These are phyloP conservation scores for Arachnopeziza araneosa DNA, from an alignment of 2,329 filamentous ascomycete genomes.

Conservation along the genomic window DNA sequence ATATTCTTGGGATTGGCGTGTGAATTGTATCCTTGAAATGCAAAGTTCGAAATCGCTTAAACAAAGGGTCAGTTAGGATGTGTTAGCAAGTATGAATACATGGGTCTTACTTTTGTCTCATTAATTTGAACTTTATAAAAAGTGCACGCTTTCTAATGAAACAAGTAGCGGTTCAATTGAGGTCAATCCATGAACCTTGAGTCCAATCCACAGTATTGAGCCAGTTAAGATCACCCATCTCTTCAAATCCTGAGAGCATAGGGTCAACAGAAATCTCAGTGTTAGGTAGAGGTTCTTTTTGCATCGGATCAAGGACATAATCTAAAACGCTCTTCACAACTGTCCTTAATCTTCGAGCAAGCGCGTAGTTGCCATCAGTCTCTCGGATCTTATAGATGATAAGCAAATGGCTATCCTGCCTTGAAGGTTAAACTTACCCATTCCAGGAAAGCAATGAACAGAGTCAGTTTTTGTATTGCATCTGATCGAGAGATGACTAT, in stretches of 20 bases:
- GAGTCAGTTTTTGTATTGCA: slow-evolving; percentile 26
- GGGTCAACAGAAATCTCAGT: slow-evolving; percentile 9
- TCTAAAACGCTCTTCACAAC: slow-evolving; percentile 23
- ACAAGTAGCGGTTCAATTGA: slow-evolving; percentile 1
- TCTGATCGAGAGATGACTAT: slow-evolving; percentile 23
- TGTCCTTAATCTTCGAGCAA: slow-evolving; percentile 21
- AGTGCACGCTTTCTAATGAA: too few relatives aligned
- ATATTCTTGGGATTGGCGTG: too few relatives aligned
- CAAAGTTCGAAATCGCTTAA: too few relatives aligned
- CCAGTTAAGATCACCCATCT: slow-evolving; percentile 24
- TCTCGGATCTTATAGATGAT: slow-evolving; percentile 6
- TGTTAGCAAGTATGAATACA: too few relatives aligned
- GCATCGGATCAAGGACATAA: slow-evolving; percentile 19
- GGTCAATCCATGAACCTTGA: slow-evolving; percentile 25
- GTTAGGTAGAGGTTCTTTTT: not conserved
- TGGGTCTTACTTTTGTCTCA: too few relatives aligned
- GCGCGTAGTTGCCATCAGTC: slow-evolving; percentile 27
- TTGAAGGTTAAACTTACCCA: slow-evolving; percentile 16
- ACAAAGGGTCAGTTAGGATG: too few relatives aligned
- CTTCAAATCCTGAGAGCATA: slow-evolving; percentile 13
- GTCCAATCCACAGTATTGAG: slow-evolving; percentile 28
- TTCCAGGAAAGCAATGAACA: slow-evolving; percentile 28
- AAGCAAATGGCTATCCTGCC: not conserved
- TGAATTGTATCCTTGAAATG: too few relatives aligned
- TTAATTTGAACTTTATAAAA: too few relatives aligned